Percentiles rank a stretch among this genome's conserved stretches.
Evolutionary conservation across 2,329 filamentous ascomycete species (phyloP).

Genomic region (Colletotrichum scovillei): DNA sequence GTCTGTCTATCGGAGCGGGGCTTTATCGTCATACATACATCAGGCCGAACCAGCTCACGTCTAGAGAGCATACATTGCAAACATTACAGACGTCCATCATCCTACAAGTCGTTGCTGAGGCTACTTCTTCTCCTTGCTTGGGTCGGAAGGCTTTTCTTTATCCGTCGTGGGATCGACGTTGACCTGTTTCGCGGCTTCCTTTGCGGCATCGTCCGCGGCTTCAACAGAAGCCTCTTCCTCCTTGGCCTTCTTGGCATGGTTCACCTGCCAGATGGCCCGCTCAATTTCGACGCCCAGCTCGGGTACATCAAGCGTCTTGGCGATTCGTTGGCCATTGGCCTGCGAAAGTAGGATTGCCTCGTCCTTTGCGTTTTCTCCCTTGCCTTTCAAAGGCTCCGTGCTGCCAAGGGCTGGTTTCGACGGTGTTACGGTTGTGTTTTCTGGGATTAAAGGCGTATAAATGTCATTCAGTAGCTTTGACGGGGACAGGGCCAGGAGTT

Average conservation of each 20-base stretch:
- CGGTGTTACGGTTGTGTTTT: constrained; percentile 49
- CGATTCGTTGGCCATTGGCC: constrained; percentile 67
- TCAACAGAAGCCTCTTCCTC: constrained; percentile 42
- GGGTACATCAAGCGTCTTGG: constrained; percentile 73
- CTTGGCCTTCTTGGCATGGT: constrained; percentile 57
- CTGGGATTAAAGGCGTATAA: constrained; percentile 65
- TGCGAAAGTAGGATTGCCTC: constrained; percentile 59
- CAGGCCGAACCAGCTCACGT: constrained; percentile 20
- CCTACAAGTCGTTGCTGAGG: neutral
- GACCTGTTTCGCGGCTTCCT: constrained; percentile 24
- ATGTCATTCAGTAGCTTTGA: constrained; percentile 78
- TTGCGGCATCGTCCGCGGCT: constrained; percentile 35
- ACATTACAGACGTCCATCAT: neutral
- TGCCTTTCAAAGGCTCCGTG: constrained; percentile 39
- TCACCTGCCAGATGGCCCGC: constrained; percentile 80
- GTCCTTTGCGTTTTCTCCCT: constrained; percentile 38
- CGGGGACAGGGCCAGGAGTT: constrained; percentile 74
- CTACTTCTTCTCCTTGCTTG: constrained; percentile 33
- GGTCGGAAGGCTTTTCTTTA: constrained; percentile 30
- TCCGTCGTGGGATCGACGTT: constrained; percentile 36
- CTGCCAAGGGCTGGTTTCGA: constrained; percentile 10
- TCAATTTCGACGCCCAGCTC: constrained; percentile 80
- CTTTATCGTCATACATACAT: constrained; percentile 16
- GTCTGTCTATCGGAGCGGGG: constrained; percentile 18
- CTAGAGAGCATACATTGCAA: constrained; percentile 26